These are phyloP conservation scores for Peronospora tabacina DNA, from an alignment of 352 stramenopile genomes.

Conservation along the genomic window DNA sequence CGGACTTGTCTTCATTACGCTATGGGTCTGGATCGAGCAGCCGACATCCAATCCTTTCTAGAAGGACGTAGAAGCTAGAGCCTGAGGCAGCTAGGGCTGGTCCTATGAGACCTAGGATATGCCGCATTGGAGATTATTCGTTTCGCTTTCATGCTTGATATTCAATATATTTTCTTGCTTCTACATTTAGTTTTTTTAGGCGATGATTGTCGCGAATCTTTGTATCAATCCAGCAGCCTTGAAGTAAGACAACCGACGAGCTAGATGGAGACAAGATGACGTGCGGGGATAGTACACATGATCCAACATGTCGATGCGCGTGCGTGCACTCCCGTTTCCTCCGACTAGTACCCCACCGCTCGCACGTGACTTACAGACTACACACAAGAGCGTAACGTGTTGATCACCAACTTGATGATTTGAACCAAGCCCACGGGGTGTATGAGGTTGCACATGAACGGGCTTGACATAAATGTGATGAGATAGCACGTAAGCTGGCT, in stretches of 20 bases:
- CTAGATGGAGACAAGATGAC: not conserved
- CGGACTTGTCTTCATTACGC: slow-evolving; percentile 65
- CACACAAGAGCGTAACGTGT: not conserved
- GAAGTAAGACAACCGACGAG: not conserved
- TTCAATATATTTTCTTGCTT: slow-evolving; percentile 35
- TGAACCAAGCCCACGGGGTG: not conserved
- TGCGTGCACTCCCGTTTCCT: not conserved
- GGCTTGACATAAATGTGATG: not conserved
- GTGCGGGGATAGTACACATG: not conserved
- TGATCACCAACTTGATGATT: slow-evolving; percentile 3
- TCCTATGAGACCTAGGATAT: slow-evolving; percentile 14
- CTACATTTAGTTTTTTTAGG: not conserved
- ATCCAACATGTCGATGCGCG: not conserved
- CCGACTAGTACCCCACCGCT: not conserved
- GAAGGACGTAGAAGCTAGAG: slow-evolving; percentile 8
- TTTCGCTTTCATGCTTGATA: slow-evolving; percentile 21
- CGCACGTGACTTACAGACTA: not conserved
- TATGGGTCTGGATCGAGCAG: slow-evolving; percentile 81
- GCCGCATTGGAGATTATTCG: slow-evolving; percentile 5
- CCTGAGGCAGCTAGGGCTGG: slow-evolving; percentile 14
- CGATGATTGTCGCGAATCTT: not conserved
- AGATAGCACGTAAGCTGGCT: slow-evolving; percentile 3
- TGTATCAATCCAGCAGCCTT: not conserved
- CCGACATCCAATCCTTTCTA: slow-evolving; percentile 77
- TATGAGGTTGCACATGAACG: not conserved